Base-by-base conservation (phyloP, 345 rosid species). In the Cochlearia excelsa region DNA sequence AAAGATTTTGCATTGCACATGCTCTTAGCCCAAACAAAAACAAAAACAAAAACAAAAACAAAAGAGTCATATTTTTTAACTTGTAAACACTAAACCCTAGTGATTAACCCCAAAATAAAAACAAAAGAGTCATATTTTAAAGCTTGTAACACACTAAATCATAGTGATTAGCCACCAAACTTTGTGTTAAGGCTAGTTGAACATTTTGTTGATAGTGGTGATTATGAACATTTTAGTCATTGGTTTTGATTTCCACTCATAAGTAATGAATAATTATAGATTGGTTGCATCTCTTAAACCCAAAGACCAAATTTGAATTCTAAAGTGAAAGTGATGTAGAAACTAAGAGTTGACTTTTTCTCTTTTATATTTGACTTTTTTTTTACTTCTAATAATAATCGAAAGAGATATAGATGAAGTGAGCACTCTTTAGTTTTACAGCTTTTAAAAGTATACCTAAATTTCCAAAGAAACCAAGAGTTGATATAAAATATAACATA, bases 241-340 rank as follows among this genome's bases (percentile, higher is more conserved):
- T 33, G 48, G 33, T 42, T 69, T 47, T 69, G 51, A 16, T 52
- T 69, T 40, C 57, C 37, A 54, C 27, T 69, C 49, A 61, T 54
- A 69, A 69, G 67, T 54, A 61, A 61, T 54, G 67, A 69, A 70
- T 51, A 63, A 63, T 63, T 70, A 47, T 70, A 57, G 64, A 69
- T 63, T 57, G 74, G 65, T 63, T 59, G 65, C 38, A 44, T 26
- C 50, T 63, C 64, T 37, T 16, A 10, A 40, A 16, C 35, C 59
- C 43, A 37, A 41, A 39, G 45, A 41, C 59, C 54, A 70, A 10
- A 28, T 63, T 57, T 63, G 59, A 16, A 63, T 63, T 70, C 65
- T 51, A 57, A 30, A 50, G n/a, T 70, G 64, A 63, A 63, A 63
- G 51, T 70, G 69, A 56, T 63, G 54, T 69, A 27, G 51, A 69